These are phyloP conservation scores for Colletotrichum melonis DNA, from an alignment of 2,329 filamentous ascomycete species.

Conservation along the genomic window DNA sequence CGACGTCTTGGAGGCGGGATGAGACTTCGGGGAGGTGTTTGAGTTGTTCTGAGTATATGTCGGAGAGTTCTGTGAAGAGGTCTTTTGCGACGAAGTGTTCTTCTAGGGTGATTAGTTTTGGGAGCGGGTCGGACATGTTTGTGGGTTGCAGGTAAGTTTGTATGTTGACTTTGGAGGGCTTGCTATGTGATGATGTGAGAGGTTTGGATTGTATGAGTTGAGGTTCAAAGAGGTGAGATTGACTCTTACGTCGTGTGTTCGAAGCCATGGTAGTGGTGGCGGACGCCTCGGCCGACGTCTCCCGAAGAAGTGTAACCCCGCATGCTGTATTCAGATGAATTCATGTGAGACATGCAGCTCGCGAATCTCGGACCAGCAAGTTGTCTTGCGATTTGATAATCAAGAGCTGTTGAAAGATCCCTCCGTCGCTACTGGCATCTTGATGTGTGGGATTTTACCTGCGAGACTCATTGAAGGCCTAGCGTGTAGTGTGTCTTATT, in stretches of 20 bases:
- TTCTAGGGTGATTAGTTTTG: slow-evolving; percentile 53
- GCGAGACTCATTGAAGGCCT: too few relatives aligned
- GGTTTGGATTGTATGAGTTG: neutral
- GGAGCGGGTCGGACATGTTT: slow-evolving; percentile 19
- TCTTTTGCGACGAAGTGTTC: slow-evolving; percentile 49
- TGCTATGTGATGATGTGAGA: neutral
- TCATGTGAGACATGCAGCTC: neutral
- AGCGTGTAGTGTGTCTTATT: too few relatives aligned
- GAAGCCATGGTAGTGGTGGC: neutral
- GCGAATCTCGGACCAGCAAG: neutral
- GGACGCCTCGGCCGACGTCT: neutral
- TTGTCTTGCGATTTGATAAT: too few relatives aligned
- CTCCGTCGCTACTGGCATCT: too few relatives aligned
- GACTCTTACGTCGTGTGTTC: neutral
- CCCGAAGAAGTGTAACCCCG: neutral
- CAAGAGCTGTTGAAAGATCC: too few relatives aligned
- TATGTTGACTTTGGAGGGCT: neutral
- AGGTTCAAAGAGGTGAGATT: neutral
- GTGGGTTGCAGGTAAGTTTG: neutral
- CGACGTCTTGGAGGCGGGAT: slow-evolving; percentile 40
- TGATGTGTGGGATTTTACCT: too few relatives aligned
- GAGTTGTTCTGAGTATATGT: slow-evolving; percentile 38
- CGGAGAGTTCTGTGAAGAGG: slow-evolving; percentile 30
- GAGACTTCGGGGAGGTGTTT: slow-evolving; percentile 37
- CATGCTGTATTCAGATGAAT: neutral